Evolutionary conservation across 139 green algal species (phyloP).

Genomic region (Chlorella sp.): DNA sequence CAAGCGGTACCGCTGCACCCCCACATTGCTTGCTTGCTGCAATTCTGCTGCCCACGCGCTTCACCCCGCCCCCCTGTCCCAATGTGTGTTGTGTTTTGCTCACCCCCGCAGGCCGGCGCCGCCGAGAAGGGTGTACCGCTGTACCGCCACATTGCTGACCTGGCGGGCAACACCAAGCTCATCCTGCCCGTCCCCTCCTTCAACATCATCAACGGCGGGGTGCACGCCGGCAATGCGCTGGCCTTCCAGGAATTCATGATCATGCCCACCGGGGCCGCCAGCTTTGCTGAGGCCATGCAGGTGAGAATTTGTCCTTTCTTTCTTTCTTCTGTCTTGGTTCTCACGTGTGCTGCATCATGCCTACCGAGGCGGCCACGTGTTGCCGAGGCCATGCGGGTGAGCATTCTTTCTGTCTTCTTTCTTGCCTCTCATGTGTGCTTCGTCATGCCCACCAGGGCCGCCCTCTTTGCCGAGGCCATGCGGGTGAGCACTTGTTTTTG

Average conservation of each 20-base stretch:
- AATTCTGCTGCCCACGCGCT: neutral
- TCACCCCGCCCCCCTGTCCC: no score
- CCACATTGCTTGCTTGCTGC: neutral
- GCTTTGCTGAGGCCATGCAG: slow-evolving; percentile 96
- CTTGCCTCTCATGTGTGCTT: neutral
- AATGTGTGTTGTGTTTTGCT: neutral
- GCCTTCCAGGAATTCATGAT: slow-evolving; percentile 99
- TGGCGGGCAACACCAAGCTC: slow-evolving; percentile 93
- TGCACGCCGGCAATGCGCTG: slow-evolving; percentile 97
- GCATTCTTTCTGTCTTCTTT: slow-evolving; percentile 22
- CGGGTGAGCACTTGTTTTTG: no score
- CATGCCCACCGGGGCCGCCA: slow-evolving; percentile 84
- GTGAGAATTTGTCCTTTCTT: no score
- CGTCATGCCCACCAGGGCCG: neutral
- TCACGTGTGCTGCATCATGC: neutral
- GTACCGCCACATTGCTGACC: slow-evolving; percentile 94
- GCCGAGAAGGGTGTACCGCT: slow-evolving; percentile 95
- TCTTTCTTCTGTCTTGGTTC: neutral
- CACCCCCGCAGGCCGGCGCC: slow-evolving; percentile 81
- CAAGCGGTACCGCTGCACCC: neutral
- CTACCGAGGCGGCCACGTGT: neutral
- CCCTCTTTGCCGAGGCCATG: neutral
- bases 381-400: slow-evolving; percentile 69
- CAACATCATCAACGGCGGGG: slow-evolving; percentile 99
- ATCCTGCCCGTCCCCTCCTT: slow-evolving; percentile 97